Conservation (phyloP, 1,284 basidiomycete species). For the Puccinia hordei region DNA sequence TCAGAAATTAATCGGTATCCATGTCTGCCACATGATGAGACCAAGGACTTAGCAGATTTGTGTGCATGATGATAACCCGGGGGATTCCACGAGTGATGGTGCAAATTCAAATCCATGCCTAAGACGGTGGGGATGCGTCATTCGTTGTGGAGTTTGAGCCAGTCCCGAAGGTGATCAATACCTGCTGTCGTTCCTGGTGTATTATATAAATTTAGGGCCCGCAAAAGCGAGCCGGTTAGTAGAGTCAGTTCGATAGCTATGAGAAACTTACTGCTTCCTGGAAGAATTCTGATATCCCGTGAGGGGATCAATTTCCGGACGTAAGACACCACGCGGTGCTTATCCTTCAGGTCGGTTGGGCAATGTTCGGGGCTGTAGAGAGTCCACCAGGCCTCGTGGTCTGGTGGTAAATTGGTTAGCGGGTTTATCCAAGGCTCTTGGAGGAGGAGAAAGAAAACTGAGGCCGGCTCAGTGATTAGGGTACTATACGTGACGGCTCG, state of each 20-base stretch:
- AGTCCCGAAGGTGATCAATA: too few species aligned
- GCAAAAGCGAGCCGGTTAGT: neutral
- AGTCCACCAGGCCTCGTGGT: conserved; percentile 5
- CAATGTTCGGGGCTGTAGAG: neutral
- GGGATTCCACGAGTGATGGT: too few species aligned
- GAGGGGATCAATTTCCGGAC: neutral
- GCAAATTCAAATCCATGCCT: too few species aligned
- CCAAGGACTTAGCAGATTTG: neutral
- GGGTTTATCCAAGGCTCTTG: neutral
- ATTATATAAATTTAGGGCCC: neutral
- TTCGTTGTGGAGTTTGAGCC: too few species aligned
- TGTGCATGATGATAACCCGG: neutral
- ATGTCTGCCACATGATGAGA: neutral
- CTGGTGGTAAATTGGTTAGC: neutral
- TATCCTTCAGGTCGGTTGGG: neutral
- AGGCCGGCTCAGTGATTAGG: neutral
- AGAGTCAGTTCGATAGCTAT: neutral
- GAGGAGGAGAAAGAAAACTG: neutral
- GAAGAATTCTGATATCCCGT: neutral
- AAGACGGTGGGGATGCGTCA: too few species aligned
- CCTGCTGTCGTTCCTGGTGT: neutral
- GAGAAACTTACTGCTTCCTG: neutral
- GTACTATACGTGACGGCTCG: neutral
- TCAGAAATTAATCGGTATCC: neutral
- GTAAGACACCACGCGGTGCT: neutral